Evolutionary conservation across 345 rosid genomes (phyloP).

Genomic region (Pistacia atlantica): DNA sequence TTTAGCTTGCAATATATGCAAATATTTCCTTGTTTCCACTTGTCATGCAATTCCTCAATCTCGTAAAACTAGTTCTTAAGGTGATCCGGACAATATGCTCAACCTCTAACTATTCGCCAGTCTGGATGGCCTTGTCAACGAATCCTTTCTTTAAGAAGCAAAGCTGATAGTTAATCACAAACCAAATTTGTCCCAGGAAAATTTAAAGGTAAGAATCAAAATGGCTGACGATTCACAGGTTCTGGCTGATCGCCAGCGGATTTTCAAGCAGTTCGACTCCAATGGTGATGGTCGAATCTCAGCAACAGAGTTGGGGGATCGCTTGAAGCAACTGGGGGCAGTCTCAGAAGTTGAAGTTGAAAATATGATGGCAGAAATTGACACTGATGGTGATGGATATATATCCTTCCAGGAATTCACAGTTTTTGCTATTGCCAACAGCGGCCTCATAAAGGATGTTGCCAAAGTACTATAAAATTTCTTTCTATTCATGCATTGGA

Average conservation of each 20-base stretch:
- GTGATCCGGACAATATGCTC: conserved; percentile 30
- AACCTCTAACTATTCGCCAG: conserved; percentile 18
- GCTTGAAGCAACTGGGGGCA: conserved; percentile 66
- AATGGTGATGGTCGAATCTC: conserved; percentile 91
- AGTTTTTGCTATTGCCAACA: conserved; percentile 72
- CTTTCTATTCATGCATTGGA: neutral
- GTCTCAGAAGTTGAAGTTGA: conserved; percentile 61
- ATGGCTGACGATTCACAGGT: conserved; percentile 65
- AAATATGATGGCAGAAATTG: conserved; percentile 91
- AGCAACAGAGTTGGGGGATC: conserved; percentile 69
- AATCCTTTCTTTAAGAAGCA: conserved; percentile 20
- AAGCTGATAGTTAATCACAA: neutral
- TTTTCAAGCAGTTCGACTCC: conserved; percentile 81
- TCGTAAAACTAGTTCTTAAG: conserved; percentile 18
- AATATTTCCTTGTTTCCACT: neutral
- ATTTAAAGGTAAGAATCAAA: neutral
- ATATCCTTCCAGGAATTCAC: conserved; percentile 73
- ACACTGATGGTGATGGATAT: conserved; percentile 85
- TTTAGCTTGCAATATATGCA: too few species aligned
- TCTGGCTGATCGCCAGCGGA: conserved; percentile 53
- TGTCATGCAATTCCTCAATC: neutral
- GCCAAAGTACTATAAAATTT: conserved; percentile 67
- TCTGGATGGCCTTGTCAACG: conserved; percentile 26
- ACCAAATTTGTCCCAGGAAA: neutral
- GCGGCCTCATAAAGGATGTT: conserved; percentile 81